phyloP scores from a whole-genome alignment of 2,329 filamentous ascomycete species.

The Fusarium falciforme region DNA sequence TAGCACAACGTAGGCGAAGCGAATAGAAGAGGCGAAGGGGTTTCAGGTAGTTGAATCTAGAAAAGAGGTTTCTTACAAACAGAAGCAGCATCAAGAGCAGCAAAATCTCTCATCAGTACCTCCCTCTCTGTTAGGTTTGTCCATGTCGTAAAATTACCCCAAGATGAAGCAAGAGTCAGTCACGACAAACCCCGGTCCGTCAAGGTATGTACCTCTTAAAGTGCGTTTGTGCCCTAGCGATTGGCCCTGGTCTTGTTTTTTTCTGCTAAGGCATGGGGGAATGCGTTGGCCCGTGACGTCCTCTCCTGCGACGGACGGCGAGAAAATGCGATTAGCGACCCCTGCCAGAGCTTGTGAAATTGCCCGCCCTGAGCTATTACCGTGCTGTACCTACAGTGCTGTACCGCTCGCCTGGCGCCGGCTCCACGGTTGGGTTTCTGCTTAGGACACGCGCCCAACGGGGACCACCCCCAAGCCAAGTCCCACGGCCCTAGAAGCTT shows the following conservation, averaged over 20 bases:
- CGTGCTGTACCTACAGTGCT: background rate
- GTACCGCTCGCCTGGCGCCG: constrained; percentile 9
- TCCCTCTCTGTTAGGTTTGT: background rate
- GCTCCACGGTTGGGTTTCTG: constrained; percentile 33
- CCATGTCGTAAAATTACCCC: constrained; percentile 14
- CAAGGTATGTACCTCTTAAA: constrained; percentile 19
- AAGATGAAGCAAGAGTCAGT: constrained; percentile 24
- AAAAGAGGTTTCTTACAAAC: background rate
- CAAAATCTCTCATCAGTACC: background rate
- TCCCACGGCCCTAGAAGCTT: constrained; percentile 7
- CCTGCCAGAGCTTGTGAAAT: background rate
- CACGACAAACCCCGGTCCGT: background rate
- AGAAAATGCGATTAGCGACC: background rate
- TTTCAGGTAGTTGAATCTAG: background rate
- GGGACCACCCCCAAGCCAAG: background rate
- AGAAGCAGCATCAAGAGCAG: background rate
- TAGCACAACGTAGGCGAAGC: background rate
- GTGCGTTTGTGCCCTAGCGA: constrained; percentile 29
- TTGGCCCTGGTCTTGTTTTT: constrained; percentile 20
- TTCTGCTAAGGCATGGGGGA: constrained; percentile 4
- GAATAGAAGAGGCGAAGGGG: background rate
- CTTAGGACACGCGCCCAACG: constrained; percentile 17
- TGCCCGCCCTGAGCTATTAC: constrained; percentile 17
- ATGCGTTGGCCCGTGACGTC: constrained; percentile 8
- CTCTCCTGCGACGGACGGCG: background rate